phyloP scores from a whole-genome alignment of 202 grass and related monocot species.

The Dendrocalamus latiflorus region DNA sequence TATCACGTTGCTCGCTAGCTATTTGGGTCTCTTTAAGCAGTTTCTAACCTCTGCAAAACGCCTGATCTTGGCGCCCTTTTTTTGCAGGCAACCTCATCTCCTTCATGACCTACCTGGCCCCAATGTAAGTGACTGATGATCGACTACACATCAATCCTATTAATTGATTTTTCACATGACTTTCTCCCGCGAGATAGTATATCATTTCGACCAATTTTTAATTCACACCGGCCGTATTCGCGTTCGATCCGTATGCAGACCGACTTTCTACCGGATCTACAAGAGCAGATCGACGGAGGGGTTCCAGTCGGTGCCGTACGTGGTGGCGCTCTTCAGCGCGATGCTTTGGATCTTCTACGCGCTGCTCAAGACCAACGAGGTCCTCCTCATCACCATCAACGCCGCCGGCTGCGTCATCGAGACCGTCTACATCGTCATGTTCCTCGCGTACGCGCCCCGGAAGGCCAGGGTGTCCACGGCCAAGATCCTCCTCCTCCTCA shows the following conservation, averaged over 20 bases:
- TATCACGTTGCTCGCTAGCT: not conserved
- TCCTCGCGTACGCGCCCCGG: conserved; percentile 59
- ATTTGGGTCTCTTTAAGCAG: not conserved
- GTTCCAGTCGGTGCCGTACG: conserved; percentile 82
- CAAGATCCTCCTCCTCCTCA: conserved; percentile 62
- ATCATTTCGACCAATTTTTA: not conserved
- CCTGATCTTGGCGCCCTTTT: conserved; percentile 11
- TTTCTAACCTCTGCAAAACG: not conserved
- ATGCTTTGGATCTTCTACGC: conserved; percentile 95
- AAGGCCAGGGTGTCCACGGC: conserved; percentile 52
- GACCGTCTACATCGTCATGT: conserved; percentile 69
- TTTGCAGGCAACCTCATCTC: conserved; percentile 86
- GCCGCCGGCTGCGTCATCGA: conserved; percentile 65
- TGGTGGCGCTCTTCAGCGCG: conserved; percentile 77
- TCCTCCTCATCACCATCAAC: conserved; percentile 79
- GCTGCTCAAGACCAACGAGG: conserved; percentile 52
- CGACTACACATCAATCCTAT: not conserved
- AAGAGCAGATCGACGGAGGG: conserved; percentile 71
- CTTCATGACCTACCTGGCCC: conserved; percentile 83
- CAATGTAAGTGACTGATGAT: conserved; percentile 48
- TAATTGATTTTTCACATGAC: not conserved
- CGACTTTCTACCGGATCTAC: conserved; percentile 78
- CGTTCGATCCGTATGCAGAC: not conserved
- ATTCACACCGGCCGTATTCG: no score
- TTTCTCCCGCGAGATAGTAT: not conserved